Evolutionary conservation across 768 basidiomycete species (phyloP).

Genomic region (Russula sp.): DNA sequence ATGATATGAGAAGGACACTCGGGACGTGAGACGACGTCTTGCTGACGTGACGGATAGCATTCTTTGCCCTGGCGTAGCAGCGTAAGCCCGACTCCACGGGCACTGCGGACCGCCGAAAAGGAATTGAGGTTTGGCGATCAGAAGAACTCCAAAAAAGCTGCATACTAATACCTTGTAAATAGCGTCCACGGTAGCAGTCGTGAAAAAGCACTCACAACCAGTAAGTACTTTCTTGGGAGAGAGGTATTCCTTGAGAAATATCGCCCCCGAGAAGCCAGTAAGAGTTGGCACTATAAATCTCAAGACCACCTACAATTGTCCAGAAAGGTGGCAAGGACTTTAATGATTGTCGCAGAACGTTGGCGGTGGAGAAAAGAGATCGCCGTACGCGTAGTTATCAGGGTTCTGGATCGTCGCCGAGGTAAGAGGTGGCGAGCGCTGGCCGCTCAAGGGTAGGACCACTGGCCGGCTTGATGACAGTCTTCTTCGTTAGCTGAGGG

Average conservation of each 20-base stretch:
- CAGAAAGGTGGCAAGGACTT: too few species aligned
- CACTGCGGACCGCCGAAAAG: conserved; percentile 48
- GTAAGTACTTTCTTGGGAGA: conserved; percentile 50
- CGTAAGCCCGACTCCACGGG: conserved; percentile 4
- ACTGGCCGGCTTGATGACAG: background rate
- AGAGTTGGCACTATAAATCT: conserved; percentile 67
- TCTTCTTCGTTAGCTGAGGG: background rate
- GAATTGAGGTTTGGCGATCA: conserved; percentile 73
- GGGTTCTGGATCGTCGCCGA: background rate
- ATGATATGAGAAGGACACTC: background rate
- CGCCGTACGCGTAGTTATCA: background rate
- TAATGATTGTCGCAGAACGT: background rate
- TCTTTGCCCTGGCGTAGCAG: conserved; percentile 36
- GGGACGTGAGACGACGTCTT: background rate
- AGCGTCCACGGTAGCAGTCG: background rate
- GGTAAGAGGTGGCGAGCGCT: too few species aligned
- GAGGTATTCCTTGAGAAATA: conserved; percentile 58
- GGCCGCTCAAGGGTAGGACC: background rate
- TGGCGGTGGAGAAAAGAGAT: background rate
- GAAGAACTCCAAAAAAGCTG: conserved; percentile 68
- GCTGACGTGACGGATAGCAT: conserved; percentile 55
- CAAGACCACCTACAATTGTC: conserved; percentile 64
- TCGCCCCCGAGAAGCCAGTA: conserved; percentile 54
- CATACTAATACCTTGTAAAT: conserved; percentile 35
- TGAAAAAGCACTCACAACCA: conserved; percentile 33